Base-by-base conservation (phyloP, 2,329 filamentous ascomycete genomes). In the Bimuria novae-zelandiae region DNA sequence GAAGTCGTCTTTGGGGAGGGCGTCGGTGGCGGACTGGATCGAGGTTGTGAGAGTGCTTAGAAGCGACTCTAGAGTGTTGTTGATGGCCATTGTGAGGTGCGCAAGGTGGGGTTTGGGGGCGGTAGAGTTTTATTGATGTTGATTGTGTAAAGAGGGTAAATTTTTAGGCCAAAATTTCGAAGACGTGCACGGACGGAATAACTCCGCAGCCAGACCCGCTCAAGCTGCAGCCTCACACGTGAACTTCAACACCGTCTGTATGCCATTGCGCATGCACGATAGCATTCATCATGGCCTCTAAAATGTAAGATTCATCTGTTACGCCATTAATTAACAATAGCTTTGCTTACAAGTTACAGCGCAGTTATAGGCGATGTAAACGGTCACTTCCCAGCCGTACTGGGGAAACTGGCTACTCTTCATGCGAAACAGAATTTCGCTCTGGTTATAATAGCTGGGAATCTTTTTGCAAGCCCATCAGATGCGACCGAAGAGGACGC, bases 351-450 rank as follows among this genome's bases (percentile, higher is more conserved):
- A 6, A 7, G 2, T 8, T n/a, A 27, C 57, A 91, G 88, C 52
- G 86, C 94, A 64, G 90, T 97, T 33, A 78, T 96, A 56, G 94
- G 94, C 52, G 86, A 86, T 69, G 81, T 96, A 59, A 88, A 92
- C 69, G 93, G 93, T 65, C 85, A 89, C 68, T 82, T 97, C 47
- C 80, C 84, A 57, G 75, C 86, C 11, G 86, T 89, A 8, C 90
- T 99, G 71, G 81, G 84, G 55, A 99, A 97, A 75, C 79, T 97
- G 17, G 80, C 86, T 7, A 83, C 85, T 8, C 80, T 97, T 2
- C 92, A 97, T 64, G 79, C 85, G 30, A 97, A 97, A 76, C 94
- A 97, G 70, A 83, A 82, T 67, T 97, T 99, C 72, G 82, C 89
- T 12, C 89, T 97, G 64, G 92, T 90, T 14, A 85, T 99, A 50